Evolutionary conservation across 1,284 basidiomycete genomes (phyloP), one percentile per base, ranked within the genome.

Genomic region (Salmacisia buchloeana): DNA sequence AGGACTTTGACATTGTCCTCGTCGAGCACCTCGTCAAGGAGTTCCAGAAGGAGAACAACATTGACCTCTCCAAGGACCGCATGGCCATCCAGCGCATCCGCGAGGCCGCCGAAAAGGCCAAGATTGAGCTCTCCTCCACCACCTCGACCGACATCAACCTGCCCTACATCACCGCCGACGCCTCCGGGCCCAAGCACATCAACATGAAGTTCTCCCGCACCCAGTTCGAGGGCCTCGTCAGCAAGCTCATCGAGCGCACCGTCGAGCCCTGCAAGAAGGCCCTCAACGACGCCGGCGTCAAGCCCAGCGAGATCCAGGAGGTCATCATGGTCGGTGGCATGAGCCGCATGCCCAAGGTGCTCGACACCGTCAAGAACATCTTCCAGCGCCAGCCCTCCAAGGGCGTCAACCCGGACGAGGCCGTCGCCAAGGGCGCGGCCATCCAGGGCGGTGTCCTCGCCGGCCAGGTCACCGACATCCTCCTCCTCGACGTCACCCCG

Each of bases 61-160:
- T 90, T 69, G 89, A 92, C 80, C 86, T 97, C 54, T 85, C 84
- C 73, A 84, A 85, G 71, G 94, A 98, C 81, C 86, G 89, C 63
- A 96, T 97, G 89, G 93, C 94, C n/a, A 92, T 98, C 75, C 94
- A 97, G 82, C 92, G 94, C 83, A 92, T 98, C 74, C 91, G 94
- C 80, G 94, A 97, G 82, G 94, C 94, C 31, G 92, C 94, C 31
- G 94, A 97, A 85, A 97, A 97, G 85, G 94, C 94, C 72, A 98
- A 98, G 87, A 96, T 96, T 65, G 94, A 97, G 81, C 85, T 97
- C 25, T 97, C 93, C 41, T 93, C 91, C 29, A 91, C 93, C 5
- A 84, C 89, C 0, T 89, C 94, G 81, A 98, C 94, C 60, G 94
- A 97, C 81, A 87, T 75, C 46, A 97, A 83, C 94, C 82, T 97